phyloP scores from a whole-genome alignment of 495 filamentous ascomycete species.

The Jackrogersella minutella region DNA sequence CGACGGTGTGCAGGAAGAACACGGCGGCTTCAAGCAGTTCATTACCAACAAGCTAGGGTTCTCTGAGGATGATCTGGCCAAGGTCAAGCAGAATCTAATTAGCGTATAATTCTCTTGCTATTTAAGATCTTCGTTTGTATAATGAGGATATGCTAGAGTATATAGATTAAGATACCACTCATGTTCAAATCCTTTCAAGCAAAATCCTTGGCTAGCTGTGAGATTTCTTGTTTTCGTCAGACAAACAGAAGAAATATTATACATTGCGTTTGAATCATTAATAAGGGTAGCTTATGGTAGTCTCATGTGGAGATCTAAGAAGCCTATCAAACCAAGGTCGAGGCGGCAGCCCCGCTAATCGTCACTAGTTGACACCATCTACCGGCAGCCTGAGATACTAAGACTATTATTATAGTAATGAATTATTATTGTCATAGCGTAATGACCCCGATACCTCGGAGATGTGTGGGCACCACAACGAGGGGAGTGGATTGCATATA shows the following conservation, averaged over 20 bases:
- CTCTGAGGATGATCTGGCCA: conserved; percentile 48
- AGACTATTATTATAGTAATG: not conserved
- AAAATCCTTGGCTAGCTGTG: too few species aligned
- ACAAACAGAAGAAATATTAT: too few species aligned
- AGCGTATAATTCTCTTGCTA: conserved; percentile 8
- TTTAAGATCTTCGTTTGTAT: not conserved
- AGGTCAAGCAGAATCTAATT: conserved; percentile 53
- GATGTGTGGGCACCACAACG: not conserved
- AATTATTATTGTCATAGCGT: not conserved
- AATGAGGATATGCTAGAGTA: not conserved
- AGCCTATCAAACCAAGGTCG: too few species aligned
- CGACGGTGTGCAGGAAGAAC: conserved; percentile 44
- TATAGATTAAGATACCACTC: not conserved
- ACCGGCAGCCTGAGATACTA: not conserved
- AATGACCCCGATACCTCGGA: conserved; percentile 6
- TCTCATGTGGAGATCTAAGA: too few species aligned
- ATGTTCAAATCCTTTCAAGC: not conserved
- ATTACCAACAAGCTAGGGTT: conserved; percentile 51
- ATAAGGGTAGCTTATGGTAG: too few species aligned
- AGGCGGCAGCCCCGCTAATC: not conserved
- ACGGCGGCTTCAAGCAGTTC: conserved; percentile 56
- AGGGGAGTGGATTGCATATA: not conserved
- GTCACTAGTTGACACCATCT: not conserved
- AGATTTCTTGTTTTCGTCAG: too few species aligned
- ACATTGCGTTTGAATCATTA: too few species aligned